Base-by-base conservation (phyloP, 2,329 filamentous ascomycete species). In the Colletotrichum kahawae region DNA sequence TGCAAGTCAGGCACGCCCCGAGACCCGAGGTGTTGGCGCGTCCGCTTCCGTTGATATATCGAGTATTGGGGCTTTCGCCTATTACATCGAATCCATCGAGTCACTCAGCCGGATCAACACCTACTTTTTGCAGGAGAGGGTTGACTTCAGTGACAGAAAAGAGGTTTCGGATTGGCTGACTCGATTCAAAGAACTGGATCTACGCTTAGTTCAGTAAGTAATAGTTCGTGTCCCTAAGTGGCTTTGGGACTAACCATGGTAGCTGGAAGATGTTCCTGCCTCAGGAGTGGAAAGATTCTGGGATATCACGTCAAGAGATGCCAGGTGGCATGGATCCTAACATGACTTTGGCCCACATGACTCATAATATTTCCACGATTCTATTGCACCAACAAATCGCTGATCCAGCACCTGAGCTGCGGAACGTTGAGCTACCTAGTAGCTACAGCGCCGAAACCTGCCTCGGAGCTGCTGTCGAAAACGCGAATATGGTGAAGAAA, bases 281-380 rank as follows among this genome's bases (percentile, higher is more conserved):
- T 2, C 81, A 81, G 38, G 81, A 84, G 73, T 86, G 86, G 84
- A 83, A 83, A 14, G 81, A 82, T 13, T 56, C 13, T 16, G 51
- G 51, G 12, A 56, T 27, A 27, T 56, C 51, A 12, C 51, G 21
- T 27, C 27, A 14, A 56, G 67, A 71, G 5, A 78, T 75, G 4
- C 72, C 78, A 0, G 76, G 48, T 18, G 62, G 76, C 14, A 87
- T 87, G 81, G 87, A 89, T 70, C 87, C 87, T 0, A 89, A 88
- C 65, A 79, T 89, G 29, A 88, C 87, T 0, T 77, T 88, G 1
- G 87, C 87, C 0, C 86, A 89, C 43, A 81, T 86, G 12, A 88
- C 86, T 0, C 87, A 89, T 62, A 88, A 88, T 67, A 84, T 86
- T 1, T 87, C 86, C 0, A 87, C 87, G 79, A 87, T 89, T 29